Evolutionary conservation across 345 rosid genomes (phyloP).

Genomic region (Eucalyptus rudis): DNA sequence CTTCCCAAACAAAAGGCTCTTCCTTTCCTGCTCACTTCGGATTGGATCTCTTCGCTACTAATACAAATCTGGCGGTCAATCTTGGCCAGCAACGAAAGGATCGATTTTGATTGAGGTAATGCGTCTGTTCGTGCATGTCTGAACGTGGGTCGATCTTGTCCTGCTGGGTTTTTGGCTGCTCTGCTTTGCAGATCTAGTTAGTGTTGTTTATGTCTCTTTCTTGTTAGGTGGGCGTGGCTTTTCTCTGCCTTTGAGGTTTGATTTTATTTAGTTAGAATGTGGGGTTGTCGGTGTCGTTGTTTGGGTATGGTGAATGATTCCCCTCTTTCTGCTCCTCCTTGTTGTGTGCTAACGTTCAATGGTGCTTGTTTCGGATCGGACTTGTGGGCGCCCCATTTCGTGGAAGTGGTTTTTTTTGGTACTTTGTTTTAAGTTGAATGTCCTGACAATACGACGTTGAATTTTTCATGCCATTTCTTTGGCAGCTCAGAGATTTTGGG

Average conservation of each 20-base stretch:
- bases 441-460: neutral
- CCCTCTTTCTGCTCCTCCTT: neutral
- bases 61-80: neutral
- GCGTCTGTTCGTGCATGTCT: neutral
- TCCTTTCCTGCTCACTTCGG: neutral
- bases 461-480: neutral
- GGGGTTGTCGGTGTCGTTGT: neutral
- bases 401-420: neutral
- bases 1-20: neutral
- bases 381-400: neutral
- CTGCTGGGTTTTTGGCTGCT: neutral
- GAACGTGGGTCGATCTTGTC: neutral
- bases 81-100: neutral
- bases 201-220: neutral
- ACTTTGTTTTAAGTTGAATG: neutral
- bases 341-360: neutral
- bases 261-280: neutral
- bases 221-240: neutral
- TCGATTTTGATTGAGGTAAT: neutral
- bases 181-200: neutral
- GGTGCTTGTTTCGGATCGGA: neutral
- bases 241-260: neutral
- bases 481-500: neutral
- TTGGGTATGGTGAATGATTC: neutral
- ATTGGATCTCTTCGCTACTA: neutral